These are phyloP conservation scores for Fusarium denticulatum DNA, from an alignment of 2,329 filamentous ascomycete species.

Conservation along the genomic window DNA sequence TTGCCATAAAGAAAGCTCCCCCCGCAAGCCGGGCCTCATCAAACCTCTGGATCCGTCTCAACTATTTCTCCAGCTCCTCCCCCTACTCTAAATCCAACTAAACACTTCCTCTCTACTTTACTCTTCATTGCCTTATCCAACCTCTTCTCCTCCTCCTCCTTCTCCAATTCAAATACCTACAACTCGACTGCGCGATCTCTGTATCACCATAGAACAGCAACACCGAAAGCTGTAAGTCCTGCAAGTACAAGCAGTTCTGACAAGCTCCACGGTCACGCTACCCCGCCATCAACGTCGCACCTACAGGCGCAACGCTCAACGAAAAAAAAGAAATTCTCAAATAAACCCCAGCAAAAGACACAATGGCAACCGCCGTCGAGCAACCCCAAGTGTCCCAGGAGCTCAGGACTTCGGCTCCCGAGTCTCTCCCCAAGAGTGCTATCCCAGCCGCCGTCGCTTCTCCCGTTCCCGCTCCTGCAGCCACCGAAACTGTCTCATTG, in stretches of 20 bases:
- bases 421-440: conserved; percentile 23
- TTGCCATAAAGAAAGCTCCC: conserved; percentile 45
- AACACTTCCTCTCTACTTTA: conserved; percentile 4
- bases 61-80: conserved; percentile 28
- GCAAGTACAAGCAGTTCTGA: conserved; percentile 40
- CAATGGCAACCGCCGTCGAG: conserved; percentile 42
- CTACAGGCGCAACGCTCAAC: conserved; percentile 33
- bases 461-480: conserved; percentile 28
- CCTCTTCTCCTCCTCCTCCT: neutral
- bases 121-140: conserved; percentile 2
- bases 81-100: conserved; percentile 5
- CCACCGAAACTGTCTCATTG: conserved; percentile 18
- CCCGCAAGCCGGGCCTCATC: conserved; percentile 38
- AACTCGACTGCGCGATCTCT: conserved; percentile 27
- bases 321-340: conserved; percentile 25
- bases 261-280: conserved; percentile 43
- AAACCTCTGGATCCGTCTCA: conserved; percentile 33
- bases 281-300: conserved; percentile 42
- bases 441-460: conserved; percentile 23
- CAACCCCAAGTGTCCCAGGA: conserved; percentile 35
- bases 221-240: conserved; percentile 41
- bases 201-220: conserved; percentile 33
- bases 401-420: conserved; percentile 18
- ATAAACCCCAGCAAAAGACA: conserved; percentile 23
- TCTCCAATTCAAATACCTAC: neutral